Evolutionary conservation across 345 rosid genomes (phyloP).

Genomic region (Euphorbia tirucalli): DNA sequence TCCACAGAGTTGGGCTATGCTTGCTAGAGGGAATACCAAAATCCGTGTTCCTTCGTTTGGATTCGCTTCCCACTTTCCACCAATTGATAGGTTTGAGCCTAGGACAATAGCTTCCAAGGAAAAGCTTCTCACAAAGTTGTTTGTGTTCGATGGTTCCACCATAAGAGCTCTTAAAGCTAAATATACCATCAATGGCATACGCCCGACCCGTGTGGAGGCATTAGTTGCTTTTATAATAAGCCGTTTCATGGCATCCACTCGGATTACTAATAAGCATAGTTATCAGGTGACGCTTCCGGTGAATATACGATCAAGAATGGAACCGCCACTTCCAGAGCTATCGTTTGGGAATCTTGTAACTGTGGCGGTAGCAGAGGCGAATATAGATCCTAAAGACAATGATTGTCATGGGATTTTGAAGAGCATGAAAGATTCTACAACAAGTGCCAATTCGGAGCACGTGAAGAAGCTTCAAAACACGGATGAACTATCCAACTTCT

Average conservation of each 20-base stretch:
- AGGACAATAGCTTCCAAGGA: conserved; percentile 30
- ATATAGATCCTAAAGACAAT: too few relatives aligned
- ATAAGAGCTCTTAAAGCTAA: conserved; percentile 30
- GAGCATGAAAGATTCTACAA: background rate
- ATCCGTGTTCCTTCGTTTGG: conserved; percentile 27
- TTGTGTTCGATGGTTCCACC: conserved; percentile 32
- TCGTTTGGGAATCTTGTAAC: too few relatives aligned
- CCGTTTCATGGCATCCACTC: conserved; percentile 15
- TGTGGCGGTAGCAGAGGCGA: too few relatives aligned
- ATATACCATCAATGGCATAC: conserved; percentile 6
- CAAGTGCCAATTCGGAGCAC: background rate
- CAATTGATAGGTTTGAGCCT: conserved; percentile 23
- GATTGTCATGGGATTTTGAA: background rate
- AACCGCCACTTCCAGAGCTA: background rate
- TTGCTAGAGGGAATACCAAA: background rate
- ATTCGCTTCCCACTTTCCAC: conserved; percentile 44
- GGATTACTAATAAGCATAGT: background rate
- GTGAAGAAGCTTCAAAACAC: background rate
- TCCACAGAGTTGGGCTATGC: conserved; percentile 8
- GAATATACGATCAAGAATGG: background rate
- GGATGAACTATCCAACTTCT: background rate
- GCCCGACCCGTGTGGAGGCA: conserved; percentile 28
- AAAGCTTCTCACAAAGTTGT: conserved; percentile 36
- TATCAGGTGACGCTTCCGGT: background rate
- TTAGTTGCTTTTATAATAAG: conserved; percentile 13